A percentile compares a stretch with the other conserved stretches of the same genome.
These are phyloP conservation scores for Tricholomella constricta DNA, from an alignment of 768 basidiomycete species.

Conservation along the genomic window DNA sequence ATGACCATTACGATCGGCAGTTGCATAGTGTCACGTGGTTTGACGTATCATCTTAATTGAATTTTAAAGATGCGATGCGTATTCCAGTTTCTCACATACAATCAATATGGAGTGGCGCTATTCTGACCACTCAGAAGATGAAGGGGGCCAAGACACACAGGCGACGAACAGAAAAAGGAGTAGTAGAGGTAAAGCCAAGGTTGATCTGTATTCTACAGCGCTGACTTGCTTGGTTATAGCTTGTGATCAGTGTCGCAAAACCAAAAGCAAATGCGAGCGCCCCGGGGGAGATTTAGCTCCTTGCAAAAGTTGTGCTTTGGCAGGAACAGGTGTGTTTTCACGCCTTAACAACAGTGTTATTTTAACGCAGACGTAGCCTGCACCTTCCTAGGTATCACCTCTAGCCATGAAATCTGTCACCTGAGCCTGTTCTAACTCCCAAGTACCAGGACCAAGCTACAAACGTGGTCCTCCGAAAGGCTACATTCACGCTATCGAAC, in stretches of 20 bases:
- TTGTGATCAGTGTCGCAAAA: conserved; percentile 86
- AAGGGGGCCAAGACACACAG: conserved; percentile 41
- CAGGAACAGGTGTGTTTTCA: conserved; percentile 50
- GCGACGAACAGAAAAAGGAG: conserved; percentile 57
- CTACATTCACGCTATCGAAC: conserved; percentile 92
- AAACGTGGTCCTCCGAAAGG: conserved; percentile 88
- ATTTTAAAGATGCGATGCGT: conserved; percentile 20
- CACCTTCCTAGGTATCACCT: conserved; percentile 58
- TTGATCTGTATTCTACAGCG: background rate
- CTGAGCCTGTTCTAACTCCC: background rate
- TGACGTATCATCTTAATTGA: conserved; percentile 11
- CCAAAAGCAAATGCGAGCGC: conserved; percentile 85
- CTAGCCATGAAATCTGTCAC: background rate
- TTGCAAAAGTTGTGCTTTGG: conserved; percentile 66
- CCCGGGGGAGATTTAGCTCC: conserved; percentile 42
- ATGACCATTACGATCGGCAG: conserved; percentile 3
- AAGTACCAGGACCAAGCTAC: conserved; percentile 64
- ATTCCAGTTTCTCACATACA: conserved; percentile 17
- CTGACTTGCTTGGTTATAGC: conserved; percentile 42
- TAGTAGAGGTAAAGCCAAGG: conserved; percentile 50
- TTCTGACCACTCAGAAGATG: conserved; percentile 64
- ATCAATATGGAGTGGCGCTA: conserved; percentile 56
- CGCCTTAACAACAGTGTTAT: conserved; percentile 3
- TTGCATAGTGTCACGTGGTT: conserved; percentile 31
- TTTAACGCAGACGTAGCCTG: conserved; percentile 44